Evolutionary conservation across 768 basidiomycete genomes (phyloP).

Genomic region (Hemileccinum impolitum): DNA sequence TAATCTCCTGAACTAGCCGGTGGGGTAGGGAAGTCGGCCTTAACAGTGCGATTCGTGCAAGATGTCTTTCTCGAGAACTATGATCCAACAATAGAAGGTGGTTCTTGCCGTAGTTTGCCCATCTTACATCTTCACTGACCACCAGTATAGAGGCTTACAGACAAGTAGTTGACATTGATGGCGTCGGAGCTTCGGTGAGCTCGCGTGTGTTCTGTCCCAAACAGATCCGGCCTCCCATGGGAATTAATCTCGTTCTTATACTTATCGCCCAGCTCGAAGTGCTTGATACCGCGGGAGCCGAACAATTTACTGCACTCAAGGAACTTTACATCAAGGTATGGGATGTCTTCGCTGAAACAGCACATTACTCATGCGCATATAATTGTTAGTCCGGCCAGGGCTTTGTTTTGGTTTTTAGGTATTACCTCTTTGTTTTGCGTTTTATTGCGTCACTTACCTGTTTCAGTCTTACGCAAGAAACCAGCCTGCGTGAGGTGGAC

Average conservation of each 20-base stretch:
- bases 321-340: constrained; percentile 78
- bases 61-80: constrained; percentile 74
- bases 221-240: constrained; percentile 2
- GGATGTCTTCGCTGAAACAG: background rate
- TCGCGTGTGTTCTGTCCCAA: constrained; percentile 18
- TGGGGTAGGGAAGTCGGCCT: constrained; percentile 85
- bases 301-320: constrained; percentile 78
- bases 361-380: background rate
- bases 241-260: constrained; percentile 13
- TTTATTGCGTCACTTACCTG: constrained; percentile 1
- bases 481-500: constrained; percentile 76
- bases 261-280: constrained; percentile 61
- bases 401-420: constrained; percentile 84
- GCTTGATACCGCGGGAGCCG: constrained; percentile 81
- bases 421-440: background rate
- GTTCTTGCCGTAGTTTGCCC: constrained; percentile 5
- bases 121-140: constrained; percentile 8
- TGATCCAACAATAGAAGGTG: constrained; percentile 85
- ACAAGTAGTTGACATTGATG: constrained; percentile 62
- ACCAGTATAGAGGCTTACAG: constrained; percentile 62
- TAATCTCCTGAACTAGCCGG: constrained; percentile 50
- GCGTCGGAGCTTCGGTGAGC: constrained; percentile 55
- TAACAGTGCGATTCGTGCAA: constrained; percentile 75
- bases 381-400: constrained; percentile 60
- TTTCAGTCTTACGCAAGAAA: constrained; percentile 73